Evolutionary conservation across 192 early-diverging fungal species (phyloP), one percentile per base, ranked within the genome.

Genomic region (Backusella tarrabulga): DNA sequence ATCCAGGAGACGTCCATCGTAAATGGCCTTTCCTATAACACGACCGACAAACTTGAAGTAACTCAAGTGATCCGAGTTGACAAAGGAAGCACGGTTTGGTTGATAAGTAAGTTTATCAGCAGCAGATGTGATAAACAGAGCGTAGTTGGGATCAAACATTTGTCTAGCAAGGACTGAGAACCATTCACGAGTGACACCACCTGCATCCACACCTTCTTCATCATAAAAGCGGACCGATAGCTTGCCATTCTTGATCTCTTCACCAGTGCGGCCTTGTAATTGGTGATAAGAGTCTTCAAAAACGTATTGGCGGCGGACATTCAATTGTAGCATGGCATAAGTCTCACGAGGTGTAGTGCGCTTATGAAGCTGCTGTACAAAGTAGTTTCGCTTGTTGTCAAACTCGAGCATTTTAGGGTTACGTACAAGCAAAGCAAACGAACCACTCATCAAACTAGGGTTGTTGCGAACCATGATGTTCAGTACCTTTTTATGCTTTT

Each of bases 41-140:
- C 98, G 93, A 23, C 98, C 98, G 67, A 99, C 96, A 90, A 99
- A 99, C 84, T 95, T 95, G 87, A 99, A 98, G 87, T 96, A 99
- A 67, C 89, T 85, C 73, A 99, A 76, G 82, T 99, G 98, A 71
- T 98, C 98, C 0, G 95, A 92, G 77, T 99, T 99, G 70, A 92
- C 90, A 84, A 90, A 91, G 29, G 95, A 97, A 34, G 94, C 88
- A 46, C 95, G 92, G 79, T 99, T 99, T 70, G 98, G 98, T 85
- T 99, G 98, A 85, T 99, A 99, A 0, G 98, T 99, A 21, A 98
- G 90, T 67, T 95, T 93, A 81, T 98, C 98, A 3, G 93, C 92
- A 4, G 97, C 97, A 19, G 98, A 97, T 1, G 96, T 95, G 80
- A 93, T 95, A 86, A 99, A 99, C 68, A 99, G 83, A n/a, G 98